These are phyloP conservation scores for Dioscorea zingiberensis DNA, from an alignment of 106 monocot genomes.

Conservation along the genomic window DNA sequence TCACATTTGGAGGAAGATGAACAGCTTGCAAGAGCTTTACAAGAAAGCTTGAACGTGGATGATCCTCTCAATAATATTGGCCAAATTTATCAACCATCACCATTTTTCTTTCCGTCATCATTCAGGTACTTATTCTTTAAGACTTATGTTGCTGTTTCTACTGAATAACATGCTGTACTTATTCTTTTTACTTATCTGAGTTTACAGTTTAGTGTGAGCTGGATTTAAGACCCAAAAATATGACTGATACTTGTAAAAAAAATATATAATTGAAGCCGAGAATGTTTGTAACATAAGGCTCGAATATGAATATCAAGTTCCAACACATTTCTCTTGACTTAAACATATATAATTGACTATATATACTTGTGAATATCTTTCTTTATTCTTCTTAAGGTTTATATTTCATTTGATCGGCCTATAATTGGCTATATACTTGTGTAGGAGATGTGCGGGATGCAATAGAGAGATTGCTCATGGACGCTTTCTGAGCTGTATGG, in stretches of 20 bases:
- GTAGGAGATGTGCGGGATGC: constrained; percentile 89
- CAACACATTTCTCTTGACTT: not conserved
- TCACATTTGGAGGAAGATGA: constrained; percentile 78
- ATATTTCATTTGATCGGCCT: not conserved
- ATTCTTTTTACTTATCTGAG: not conserved
- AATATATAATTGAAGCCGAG: no score
- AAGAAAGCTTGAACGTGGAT: constrained; percentile 73
- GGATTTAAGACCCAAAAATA: no score
- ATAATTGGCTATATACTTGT: constrained; percentile 2
- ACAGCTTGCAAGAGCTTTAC: constrained; percentile 76
- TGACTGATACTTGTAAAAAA: no score
- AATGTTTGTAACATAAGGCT: no score
- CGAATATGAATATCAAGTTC: no score
- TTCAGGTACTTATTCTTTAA: constrained; percentile 39
- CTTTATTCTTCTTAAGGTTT: not conserved
- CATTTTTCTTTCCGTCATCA: constrained; percentile 36
- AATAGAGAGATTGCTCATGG: constrained; percentile 65
- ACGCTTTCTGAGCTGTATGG: constrained; percentile 82
- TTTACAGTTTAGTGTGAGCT: not conserved
- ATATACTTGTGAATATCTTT: not conserved
- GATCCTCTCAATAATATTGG: constrained; percentile 55
- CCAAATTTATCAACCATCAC: constrained; percentile 31
- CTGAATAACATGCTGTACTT: no score
- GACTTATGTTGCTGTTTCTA: not conserved
- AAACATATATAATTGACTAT: not conserved